Percentiles rank a stretch among this genome's conserved stretches.
Conservation (phyloP, 2,329 filamentous ascomycete species). For the Cucurbitaria berberidis region DNA sequence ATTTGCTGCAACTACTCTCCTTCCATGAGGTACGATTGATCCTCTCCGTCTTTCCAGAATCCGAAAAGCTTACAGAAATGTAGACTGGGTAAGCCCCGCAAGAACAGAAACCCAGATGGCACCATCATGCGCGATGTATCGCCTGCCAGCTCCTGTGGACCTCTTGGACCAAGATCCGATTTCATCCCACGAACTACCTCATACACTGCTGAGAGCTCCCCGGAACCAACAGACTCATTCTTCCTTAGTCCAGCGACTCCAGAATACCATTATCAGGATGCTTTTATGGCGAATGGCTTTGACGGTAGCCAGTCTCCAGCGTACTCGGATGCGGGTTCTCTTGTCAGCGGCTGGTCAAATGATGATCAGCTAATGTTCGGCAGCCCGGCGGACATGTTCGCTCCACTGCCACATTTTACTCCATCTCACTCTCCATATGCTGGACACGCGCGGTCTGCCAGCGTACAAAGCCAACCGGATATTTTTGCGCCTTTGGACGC, state of each 20-base stretch:
- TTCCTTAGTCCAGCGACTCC: conserved; percentile 45
- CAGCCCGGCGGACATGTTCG: conserved; percentile 33
- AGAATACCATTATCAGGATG: conserved; percentile 44
- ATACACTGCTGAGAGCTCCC: conserved; percentile 43
- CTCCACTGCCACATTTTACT: conserved; percentile 34
- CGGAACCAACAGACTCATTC: conserved; percentile 44
- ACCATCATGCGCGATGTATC: conserved; percentile 44
- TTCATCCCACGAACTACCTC: conserved; percentile 41
- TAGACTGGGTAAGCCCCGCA: conserved; percentile 46
- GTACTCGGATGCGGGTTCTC: conserved; percentile 39
- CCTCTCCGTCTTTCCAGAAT: neutral
- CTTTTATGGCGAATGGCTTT: conserved; percentile 36
- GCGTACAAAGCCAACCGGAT: conserved; percentile 42
- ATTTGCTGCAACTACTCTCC: conserved; percentile 50
- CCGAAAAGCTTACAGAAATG: conserved; percentile 18
- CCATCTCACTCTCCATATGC: conserved; percentile 26
- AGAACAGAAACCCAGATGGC: conserved; percentile 46
- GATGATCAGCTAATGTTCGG: conserved; percentile 43
- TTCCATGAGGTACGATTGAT: conserved; percentile 45
- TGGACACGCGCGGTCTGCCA: conserved; percentile 36
- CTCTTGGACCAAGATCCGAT: conserved; percentile 36
- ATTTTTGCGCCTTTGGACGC: conserved; percentile 35
- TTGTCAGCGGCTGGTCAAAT: conserved; percentile 38
- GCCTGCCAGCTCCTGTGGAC: conserved; percentile 40
- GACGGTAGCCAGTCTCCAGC: conserved; percentile 44